Evolutionary conservation across 176 grass and related monocot species (phyloP), one percentile per base, ranked within the genome.

Genomic region (Bolboschoenus planiculmis): DNA sequence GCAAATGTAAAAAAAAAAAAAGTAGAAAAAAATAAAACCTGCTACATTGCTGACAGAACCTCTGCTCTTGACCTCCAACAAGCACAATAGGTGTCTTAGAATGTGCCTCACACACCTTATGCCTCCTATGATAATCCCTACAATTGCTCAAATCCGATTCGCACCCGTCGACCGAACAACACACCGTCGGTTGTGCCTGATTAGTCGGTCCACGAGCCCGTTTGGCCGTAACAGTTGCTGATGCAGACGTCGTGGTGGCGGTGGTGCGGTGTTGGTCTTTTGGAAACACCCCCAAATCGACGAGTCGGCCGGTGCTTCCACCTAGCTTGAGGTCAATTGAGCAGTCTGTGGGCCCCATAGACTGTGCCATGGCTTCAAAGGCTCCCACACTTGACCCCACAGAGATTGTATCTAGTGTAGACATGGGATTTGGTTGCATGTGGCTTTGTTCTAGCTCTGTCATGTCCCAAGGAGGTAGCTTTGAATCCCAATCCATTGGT

Each of bases 41-140:
- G 91, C 94, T 97, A 80, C 94, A 97, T 85, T 97, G 94, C 84
- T 97, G 94, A 80, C 94, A 97, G 75, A 97, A 97, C 16, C 94
- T 85, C 43, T 88, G 85, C 67, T 97, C 94, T 78, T 87, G 87
- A 15, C 94, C 94, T 29, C 58, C 86, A 48, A 97, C 89, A 80
- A 91, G 48, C 14, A 97, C 94, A 39, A 91, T 66, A 6, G 94
- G 85, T 42, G 94, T 91, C 87, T 97, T 97, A 83, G 94, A 93
- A 82, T 97, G 94, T 56, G 66, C 78, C 89, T 97, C 94, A 36
- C 94, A 97, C 35, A 97, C 91, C 89, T 88, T 97, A 57, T 97
- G 94, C 55, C 91, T 86, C 43, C 94, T 84, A 62, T 97, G 94
- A 86, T 97, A 97, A 54, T 93, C 94, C 14, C 94, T 87, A 85